Percentiles rank a stretch among this genome's conserved stretches.
phyloP scores from a whole-genome alignment of 805 yeast species.

The Starmerella khaoyaiensis region DNA sequence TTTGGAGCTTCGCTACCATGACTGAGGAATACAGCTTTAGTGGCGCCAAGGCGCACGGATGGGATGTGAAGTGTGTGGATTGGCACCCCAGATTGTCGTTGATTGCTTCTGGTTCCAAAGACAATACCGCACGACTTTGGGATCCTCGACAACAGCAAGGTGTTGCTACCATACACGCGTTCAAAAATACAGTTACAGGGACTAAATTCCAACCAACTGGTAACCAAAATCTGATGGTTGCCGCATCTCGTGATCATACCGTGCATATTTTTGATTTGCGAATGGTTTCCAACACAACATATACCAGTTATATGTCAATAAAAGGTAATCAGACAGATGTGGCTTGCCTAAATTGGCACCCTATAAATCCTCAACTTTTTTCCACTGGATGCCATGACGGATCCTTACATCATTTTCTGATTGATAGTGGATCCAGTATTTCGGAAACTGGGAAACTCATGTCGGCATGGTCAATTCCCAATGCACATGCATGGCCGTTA shows the following conservation, averaged over 20 bases:
- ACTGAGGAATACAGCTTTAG: conserved; percentile 71
- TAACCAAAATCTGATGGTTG: conserved; percentile 57
- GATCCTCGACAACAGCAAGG: conserved; percentile 71
- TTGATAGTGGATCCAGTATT: conserved; percentile 34
- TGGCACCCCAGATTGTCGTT: conserved; percentile 90
- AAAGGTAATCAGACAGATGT: conserved; percentile 68
- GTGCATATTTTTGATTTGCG: conserved; percentile 79
- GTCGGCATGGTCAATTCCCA: conserved; percentile 46
- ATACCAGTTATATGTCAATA: too few relatives aligned
- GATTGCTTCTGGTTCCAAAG: conserved; percentile 87
- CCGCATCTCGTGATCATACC: conserved; percentile 79
- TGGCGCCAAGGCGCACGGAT: conserved; percentile 61
- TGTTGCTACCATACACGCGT: conserved; percentile 73
- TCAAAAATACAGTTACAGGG: conserved; percentile 85
- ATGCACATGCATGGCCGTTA: conserved; percentile 88
- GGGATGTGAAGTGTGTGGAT: conserved; percentile 96
- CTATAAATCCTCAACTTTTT: conserved; percentile 63
- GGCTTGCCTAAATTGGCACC: conserved; percentile 85
- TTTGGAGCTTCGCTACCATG: conserved; percentile 80
- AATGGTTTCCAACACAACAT: conserved; percentile 5
- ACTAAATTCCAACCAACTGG: conserved; percentile 78
- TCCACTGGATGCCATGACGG: conserved; percentile 89
- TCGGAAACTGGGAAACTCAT: conserved; percentile 24
- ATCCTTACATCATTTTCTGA: conserved; percentile 58
- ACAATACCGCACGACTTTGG: conserved; percentile 86